Conservation (phyloP, 1,284 basidiomycete species). For the Exobasidium rhododendri region DNA sequence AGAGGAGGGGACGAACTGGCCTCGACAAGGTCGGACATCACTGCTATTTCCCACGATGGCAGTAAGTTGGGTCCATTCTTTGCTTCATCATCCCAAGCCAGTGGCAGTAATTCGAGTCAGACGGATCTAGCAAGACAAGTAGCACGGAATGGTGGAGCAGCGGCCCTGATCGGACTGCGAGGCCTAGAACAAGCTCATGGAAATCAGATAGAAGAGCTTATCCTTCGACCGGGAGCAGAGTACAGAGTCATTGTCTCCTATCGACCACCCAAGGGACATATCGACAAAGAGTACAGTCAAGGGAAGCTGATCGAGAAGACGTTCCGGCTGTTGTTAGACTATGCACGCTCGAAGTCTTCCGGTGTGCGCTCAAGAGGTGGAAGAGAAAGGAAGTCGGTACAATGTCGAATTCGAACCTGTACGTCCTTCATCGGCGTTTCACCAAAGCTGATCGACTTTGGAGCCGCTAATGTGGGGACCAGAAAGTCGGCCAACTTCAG, state of each 20-base stretch:
- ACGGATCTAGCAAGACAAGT: not conserved
- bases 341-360: constrained; percentile 40
- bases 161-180: constrained; percentile 24
- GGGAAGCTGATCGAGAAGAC: constrained; percentile 55
- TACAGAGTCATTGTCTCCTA: constrained; percentile 59
- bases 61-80: constrained; percentile 34
- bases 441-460: constrained; percentile 58
- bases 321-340: constrained; percentile 59
- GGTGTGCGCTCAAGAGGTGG: constrained; percentile 46
- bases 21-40: constrained; percentile 24
- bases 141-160: constrained; percentile 1
- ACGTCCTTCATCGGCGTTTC: constrained; percentile 58
- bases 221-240: constrained; percentile 59
- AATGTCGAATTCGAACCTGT: constrained; percentile 57
- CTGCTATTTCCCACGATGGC: constrained; percentile 39
- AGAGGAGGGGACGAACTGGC: not conserved
- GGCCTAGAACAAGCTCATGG: constrained; percentile 47
- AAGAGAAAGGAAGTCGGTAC: constrained; percentile 53
- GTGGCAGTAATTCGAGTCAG: constrained; percentile 11
- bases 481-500: constrained; percentile 56
- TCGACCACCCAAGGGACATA: constrained; percentile 54
- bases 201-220: constrained; percentile 59
- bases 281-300: constrained; percentile 10
- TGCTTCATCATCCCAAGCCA: constrained; percentile 27
- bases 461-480: constrained; percentile 59